Percentiles rank a stretch among this genome's conserved stretches.
phyloP scores from a whole-genome alignment of 164 flowering plant species.

The Vitis rotundifolia region DNA sequence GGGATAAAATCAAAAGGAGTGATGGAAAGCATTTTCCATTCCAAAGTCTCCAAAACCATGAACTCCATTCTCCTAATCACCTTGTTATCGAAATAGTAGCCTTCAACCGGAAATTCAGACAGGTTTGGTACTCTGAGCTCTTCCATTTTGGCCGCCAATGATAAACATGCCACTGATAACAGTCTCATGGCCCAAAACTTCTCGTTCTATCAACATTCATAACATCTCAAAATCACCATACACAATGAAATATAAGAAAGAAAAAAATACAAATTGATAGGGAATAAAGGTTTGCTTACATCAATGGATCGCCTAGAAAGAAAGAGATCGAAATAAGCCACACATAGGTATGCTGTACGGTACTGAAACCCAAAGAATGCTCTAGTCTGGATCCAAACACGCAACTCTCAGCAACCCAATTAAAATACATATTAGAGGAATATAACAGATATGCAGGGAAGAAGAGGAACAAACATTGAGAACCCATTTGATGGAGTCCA shows the following conservation, averaged over 20 bases:
- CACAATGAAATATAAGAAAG: background rate
- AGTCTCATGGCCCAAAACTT: slow-evolving; percentile 62
- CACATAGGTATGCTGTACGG: slow-evolving; percentile 61
- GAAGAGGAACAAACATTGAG: slow-evolving; percentile 42
- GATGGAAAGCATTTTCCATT: slow-evolving; percentile 30
- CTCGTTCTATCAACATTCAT: slow-evolving; percentile 35
- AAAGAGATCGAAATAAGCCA: slow-evolving; percentile 63
- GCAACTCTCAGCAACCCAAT: background rate
- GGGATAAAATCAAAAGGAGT: slow-evolving; percentile 31
- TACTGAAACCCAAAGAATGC: slow-evolving; percentile 45
- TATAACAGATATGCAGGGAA: background rate
- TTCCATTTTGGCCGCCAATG: slow-evolving; percentile 45
- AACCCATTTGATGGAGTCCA: slow-evolving; percentile 67
- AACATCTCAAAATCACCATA: background rate
- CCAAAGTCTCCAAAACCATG: slow-evolving; percentile 24
- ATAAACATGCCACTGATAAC: slow-evolving; percentile 63
- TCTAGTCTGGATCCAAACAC: slow-evolving; percentile 41
- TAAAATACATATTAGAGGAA: background rate
- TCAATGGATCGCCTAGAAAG: slow-evolving; percentile 48
- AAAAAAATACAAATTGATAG: background rate
- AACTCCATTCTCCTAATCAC: slow-evolving; percentile 35
- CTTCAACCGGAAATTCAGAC: slow-evolving; percentile 19
- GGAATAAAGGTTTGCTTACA: slow-evolving; percentile 32
- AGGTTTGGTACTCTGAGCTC: slow-evolving; percentile 23
- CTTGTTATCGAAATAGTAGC: slow-evolving; percentile 18